Base-by-base conservation (phyloP, 768 basidiomycete genomes). In the Mycena amicta region DNA sequence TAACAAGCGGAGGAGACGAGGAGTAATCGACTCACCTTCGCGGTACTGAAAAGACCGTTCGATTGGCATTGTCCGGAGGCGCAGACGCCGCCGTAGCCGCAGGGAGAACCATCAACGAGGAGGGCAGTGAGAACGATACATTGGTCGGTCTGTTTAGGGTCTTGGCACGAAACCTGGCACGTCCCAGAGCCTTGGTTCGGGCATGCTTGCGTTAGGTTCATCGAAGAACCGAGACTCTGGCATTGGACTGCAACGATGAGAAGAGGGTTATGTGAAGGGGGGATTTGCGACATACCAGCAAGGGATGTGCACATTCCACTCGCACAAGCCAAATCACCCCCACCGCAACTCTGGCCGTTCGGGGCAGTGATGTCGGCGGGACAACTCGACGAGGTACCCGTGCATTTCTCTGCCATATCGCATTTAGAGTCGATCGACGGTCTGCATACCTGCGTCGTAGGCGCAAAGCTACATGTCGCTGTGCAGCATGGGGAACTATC, bases 21-120 rank as follows among this genome's bases (percentile, higher is more conserved):
- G 51, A 27, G 56, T 64, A n/a, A n/a, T n/a, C n/a, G n/a, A n/a
- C n/a, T n/a, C n/a, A 86, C 88, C 77, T 86, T 86, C 28, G 85
- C 85, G 0, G 83, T 86, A 43, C 83, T 81, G 23, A 88, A 71
- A 55, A 83, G 72, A 56, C 77, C 78, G 28, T 85, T 89, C 27
- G 83, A 65, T 63, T 84, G 73, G 69, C 92, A 95, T 22, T 72
- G 79, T 28, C 88, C 86, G 55, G 77, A 74, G 18, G 71, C 61
- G 68, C 93, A 94, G 54, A 79, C 78, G 23, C 91, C 92, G 29
- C 87, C 90, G 67, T 83, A 90, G 5, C 89, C 92, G 71, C 93
- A 95, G 15, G 90, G 86, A 28, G 90, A 92, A 23, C 93, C 93
- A 69, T 93, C 89, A 53, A 91, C 77, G 50, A 94, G 83, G 43